Evolutionary conservation across 495 filamentous ascomycete genomes (phyloP).

Genomic region (Copromyces sp.): DNA sequence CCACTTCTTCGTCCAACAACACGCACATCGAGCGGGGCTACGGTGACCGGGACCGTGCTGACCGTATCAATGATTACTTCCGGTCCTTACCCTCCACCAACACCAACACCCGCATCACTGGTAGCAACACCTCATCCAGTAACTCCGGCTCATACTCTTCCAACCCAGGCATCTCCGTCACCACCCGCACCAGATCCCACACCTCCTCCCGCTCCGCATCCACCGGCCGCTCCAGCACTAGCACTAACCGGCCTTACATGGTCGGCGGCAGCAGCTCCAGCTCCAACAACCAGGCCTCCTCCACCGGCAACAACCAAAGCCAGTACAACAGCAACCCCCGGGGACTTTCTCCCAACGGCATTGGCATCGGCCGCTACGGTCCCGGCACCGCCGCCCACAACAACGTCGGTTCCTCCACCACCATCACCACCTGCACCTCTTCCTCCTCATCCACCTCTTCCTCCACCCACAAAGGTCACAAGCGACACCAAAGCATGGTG

Average conservation of each 20-base stretch:
- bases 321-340: background rate
- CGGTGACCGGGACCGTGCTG: background rate
- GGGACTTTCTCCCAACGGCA: background rate
- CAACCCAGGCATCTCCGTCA: background rate
- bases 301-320: background rate
- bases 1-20: background rate
- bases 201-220: background rate
- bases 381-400: background rate
- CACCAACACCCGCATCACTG: background rate
- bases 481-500: constrained; percentile 23
- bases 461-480: constrained; percentile 20
- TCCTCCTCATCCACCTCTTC: background rate
- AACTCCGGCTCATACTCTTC: background rate
- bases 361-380: background rate
- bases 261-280: background rate
- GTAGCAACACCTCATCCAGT: background rate
- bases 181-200: background rate
- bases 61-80: background rate
- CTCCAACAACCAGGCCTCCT: background rate
- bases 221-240: background rate
- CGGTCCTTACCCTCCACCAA: background rate
- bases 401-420: background rate
- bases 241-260: background rate
- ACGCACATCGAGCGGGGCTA: background rate
- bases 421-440: background rate